Evolutionary conservation across 179 eudicot genomes (phyloP), one percentile per base, ranked within the genome.

Genomic region (Gypsophila paniculata): DNA sequence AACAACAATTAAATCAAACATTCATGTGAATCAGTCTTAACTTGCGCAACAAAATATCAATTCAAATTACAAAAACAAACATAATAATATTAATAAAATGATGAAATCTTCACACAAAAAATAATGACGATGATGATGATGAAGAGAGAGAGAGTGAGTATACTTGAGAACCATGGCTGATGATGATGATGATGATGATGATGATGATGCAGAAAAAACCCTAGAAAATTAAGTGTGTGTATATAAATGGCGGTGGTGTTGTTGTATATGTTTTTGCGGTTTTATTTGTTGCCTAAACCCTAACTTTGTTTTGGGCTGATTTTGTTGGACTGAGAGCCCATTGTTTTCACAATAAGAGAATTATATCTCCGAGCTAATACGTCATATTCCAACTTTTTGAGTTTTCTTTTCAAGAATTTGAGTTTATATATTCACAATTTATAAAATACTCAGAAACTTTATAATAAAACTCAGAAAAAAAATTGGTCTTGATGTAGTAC

Each of bases 131-230:
- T 36, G 42, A 36, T 2, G 3, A 2, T 23, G 25, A 19, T 54
- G 9, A 19, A 18, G 11, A 25, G 6, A 38, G 59, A 51, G 29
- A 22, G 57, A 38, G 55, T 14, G n/a, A 49, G 11, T 39, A 0
- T 74, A 78, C 81, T 78, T 78, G 81, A 78, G 77, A 73, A 78
- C 81, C 81, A 78, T 78, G 74, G 81, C 74, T 17, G 68, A 2
- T 51, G 60, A 19, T 53, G 58, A 61, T 21, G 70, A n/a, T n/a
- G n/a, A n/a, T n/a, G n/a, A n/a, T n/a, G 34, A 42, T 29, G 34
- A 29, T 1, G 34, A 4, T 29, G 48, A 53, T 61, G 19, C 18
- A 61, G 65, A 73, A 77, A 73, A 77, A 29, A 73, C 80, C 77
- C 80, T 77, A 73, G 34, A 29, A 29, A 29, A 64, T 15, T 25